Evolutionary conservation across 345 rosid species (phyloP), one percentile per base, ranked within the genome.

Genomic region (Hibiscus trionum): DNA sequence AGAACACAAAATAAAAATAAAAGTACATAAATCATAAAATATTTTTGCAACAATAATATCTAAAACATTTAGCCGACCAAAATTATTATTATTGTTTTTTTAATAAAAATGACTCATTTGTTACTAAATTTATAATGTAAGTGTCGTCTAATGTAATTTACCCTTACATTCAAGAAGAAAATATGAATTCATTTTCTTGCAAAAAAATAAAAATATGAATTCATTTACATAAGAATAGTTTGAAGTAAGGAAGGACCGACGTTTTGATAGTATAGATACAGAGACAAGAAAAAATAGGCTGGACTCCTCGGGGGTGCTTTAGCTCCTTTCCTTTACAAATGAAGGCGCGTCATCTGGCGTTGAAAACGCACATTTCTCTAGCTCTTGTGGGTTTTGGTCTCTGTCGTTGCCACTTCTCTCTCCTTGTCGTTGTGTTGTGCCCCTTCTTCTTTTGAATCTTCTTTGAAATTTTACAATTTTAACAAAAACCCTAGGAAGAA

Each of bases 301-400:
- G 3, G 21, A 17, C n/a, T 9, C 6, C 72, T 69, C 47, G 16
- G 16, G 11, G 53, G 31, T 8, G 27, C 26, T 55, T 55, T 19
- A 55, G 27, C 60, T 49, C n/a, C 14, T 44, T 44, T 44, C 47
- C 47, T 55, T 33, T 53, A 53, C 72, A 57, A 35, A 57, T 39
- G 12, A 17, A 14, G 19, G 61, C 79, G 66, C 37, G 66, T 50
- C 44, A 16, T 11, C 49, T 70, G 67, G 78, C 83, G 74, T 78
- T 67, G 78, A 80, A 76, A 78, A 67, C 78, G 78, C 64, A 53
- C 29, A 35, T 7, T 59, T 58, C 11, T 49, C n/a, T 49, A 49
- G 6, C n/a, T 49, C n/a, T 49, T 4, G 53, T 11, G 61, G 60
- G 62, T 4, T 73, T 73, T 27, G 37, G 59, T 31, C 42, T 49